Evolutionary conservation across 495 filamentous ascomycete genomes (phyloP).

Genomic region (Haplographium delicatum): DNA sequence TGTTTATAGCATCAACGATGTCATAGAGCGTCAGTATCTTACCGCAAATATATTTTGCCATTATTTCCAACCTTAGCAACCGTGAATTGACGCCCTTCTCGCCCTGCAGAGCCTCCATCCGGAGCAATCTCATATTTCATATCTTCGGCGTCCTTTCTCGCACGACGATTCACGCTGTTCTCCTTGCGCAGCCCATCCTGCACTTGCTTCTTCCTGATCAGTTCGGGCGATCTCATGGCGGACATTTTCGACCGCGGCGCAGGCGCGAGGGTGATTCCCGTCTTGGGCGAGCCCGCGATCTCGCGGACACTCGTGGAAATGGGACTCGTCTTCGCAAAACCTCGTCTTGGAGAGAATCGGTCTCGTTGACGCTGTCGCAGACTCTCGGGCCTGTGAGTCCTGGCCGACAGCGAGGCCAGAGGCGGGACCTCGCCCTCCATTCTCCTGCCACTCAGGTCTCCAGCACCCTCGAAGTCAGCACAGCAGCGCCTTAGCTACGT

Average conservation of each 20-base stretch:
- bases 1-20: slow-evolving; percentile 2
- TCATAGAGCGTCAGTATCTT: slow-evolving; percentile 30
- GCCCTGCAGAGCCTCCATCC: slow-evolving; percentile 36
- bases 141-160: slow-evolving; percentile 16
- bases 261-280: slow-evolving; percentile 12
- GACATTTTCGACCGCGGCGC: slow-evolving; percentile 16
- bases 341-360: slow-evolving; percentile 20
- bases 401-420: slow-evolving; percentile 7
- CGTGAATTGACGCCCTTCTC: slow-evolving; percentile 75
- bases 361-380: slow-evolving; percentile 28
- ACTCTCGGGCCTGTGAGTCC: slow-evolving; percentile 17
- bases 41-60: slow-evolving; percentile 92
- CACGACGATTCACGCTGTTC: slow-evolving; percentile 21
- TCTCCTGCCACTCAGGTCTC: background rate
- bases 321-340: slow-evolving; percentile 14
- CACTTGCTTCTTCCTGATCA: slow-evolving; percentile 13
- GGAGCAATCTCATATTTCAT: slow-evolving; percentile 44
- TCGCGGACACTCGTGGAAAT: slow-evolving; percentile 16
- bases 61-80: slow-evolving; percentile 93
- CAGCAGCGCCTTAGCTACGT: too few relatives aligned
- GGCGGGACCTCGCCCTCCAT: slow-evolving; percentile 18
- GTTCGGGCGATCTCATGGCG: slow-evolving; percentile 10
- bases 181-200: slow-evolving; percentile 25
- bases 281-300: slow-evolving; percentile 4
- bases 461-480: slow-evolving; percentile 6